Evolutionary conservation across 257 asterid species (phyloP), one percentile per base, ranked within the genome.

Genomic region (Capsicum chinense): DNA sequence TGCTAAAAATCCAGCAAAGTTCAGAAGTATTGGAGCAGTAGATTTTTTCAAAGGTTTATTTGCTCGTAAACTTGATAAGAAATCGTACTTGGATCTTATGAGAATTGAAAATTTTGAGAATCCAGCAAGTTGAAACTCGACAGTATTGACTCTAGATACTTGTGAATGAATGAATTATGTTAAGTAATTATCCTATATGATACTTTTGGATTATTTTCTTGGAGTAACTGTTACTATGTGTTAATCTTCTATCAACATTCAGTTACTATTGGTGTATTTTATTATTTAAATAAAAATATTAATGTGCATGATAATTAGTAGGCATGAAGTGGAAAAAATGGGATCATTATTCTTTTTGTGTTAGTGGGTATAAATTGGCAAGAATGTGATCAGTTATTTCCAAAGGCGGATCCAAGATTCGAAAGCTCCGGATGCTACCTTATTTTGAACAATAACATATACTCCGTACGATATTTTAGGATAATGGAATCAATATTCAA

Each of bases 61-160:
- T 21, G 19, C 92, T 0, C 86, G 88, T 82, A 84, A 91, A 70
- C 92, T 92, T 59, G 85, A 52, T 3, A 91, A 93, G 0, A 92
- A 91, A 80, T 89, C 97, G 0, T 86, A 87, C 79, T 21, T 91
- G 5, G 92, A 91, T 50, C 1, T 7, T 78, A 83, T 91, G 89
- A 89, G 89, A 70, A 87, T 86, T 79, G 88, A 83, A 74, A 58
- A 21, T 19, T n/a, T 12, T 47, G 60, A 42, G 5, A 76, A 76
- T 76, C 63, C 48, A 76, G 9, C 3, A 52, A 21, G 15, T 52
- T 76, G 81, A 52, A 76, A 76, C 81, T 35, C 19, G 19, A 50
- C 15, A 13, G 4, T 54, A 21, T 50, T 39, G 54, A 3, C 59
- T 47, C 19, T 50, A 66, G n/a, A 3, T 64, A 21, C 33, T 26